Base-by-base conservation (phyloP, 1,139 yeast genomes). In the Kodamaea anthophila region DNA sequence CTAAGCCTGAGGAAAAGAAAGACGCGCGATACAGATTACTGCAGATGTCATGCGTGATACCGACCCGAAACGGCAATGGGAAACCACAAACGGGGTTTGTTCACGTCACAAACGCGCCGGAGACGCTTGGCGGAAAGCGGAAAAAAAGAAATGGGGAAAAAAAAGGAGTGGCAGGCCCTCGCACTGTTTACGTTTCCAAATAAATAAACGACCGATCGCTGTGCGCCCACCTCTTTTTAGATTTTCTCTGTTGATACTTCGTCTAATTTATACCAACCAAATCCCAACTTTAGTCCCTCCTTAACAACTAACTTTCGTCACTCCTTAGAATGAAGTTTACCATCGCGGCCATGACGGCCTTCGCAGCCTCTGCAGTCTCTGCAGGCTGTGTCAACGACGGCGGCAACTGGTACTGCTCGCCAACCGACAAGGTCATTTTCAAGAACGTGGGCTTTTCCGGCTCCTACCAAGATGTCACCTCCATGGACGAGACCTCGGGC, bases 351-450 rank as follows among this genome's bases (percentile, higher is more conserved):
- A 41, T 61, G 20, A 37, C 51, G 31, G 52, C 66, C 19, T 40
- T 55, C 18, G 47, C 56, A 31, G 43, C 64, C 23, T 31, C 53
- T 13, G 44, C 58, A 23, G 55, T 53, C 15, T 61, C 62, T 23
- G 56, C 60, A 15, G 65, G 51, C 26, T 74, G 77, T 40, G 46
- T 64, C 24, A 54, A 58, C 39, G 62, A 60, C 30, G 66, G 59
- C 37, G 96, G 96, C 41, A 86, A 85, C 70, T 83, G 80, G 67
- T 87, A 81, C 72, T 86, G 96, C 62, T 59, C 71, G 41, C 55
- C 74, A 40, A 83, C 86, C 36, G 49, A 61, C 38, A 86, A 84
- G 43, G 71, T 88, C 42, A 62, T 68, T 37, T 91, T 83, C 66
- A 46, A 66, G 33, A 75, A 76, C 40, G 71, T 81, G 28, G 93